phyloP scores from a whole-genome alignment of 129 eudicot genomes.

The Scalesia atractyloides region DNA sequence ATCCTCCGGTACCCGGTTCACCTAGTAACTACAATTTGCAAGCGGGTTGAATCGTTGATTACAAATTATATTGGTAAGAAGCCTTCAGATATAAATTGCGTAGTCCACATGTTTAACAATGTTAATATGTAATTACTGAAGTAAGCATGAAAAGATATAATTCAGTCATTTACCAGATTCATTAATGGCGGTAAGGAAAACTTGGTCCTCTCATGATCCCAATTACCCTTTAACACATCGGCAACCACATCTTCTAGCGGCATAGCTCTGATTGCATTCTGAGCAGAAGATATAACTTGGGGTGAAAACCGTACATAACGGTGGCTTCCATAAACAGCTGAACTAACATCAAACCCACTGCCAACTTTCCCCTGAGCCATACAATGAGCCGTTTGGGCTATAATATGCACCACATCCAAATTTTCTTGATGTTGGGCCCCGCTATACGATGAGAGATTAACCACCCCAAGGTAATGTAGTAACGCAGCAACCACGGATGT shows the following conservation, averaged over 20 bases:
- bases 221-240: slow-evolving; percentile 70
- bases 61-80: neutral
- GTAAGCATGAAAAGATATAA: slow-evolving; percentile 4
- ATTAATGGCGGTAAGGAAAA: slow-evolving; percentile 86
- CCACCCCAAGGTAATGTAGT: slow-evolving; percentile 86
- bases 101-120: neutral
- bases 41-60: neutral
- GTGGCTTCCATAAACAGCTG: slow-evolving; percentile 97
- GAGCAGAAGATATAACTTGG: slow-evolving; percentile 85
- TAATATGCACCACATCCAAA: slow-evolving; percentile 75
- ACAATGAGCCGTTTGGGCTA: slow-evolving; percentile 96
- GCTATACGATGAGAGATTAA: slow-evolving; percentile 45
- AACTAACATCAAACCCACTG: slow-evolving; percentile 94
- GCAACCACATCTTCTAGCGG: slow-evolving; percentile 69
- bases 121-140: neutral
- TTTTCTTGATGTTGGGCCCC: slow-evolving; percentile 48
- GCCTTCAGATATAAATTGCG: neutral
- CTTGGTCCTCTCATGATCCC: slow-evolving; percentile 93
- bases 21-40: slow-evolving; percentile 69
- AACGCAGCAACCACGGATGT: slow-evolving; percentile 94
- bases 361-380: slow-evolving; percentile 99
- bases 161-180: slow-evolving; percentile 60
- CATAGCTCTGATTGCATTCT: slow-evolving; percentile 59
- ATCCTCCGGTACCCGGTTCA: slow-evolving; percentile 98
- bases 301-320: slow-evolving; percentile 98